Percentiles rank a stretch among this genome's conserved stretches.
These are phyloP conservation scores for Pichia cabralensis DNA, from an alignment of 805 yeast genomes.

Conservation along the genomic window DNA sequence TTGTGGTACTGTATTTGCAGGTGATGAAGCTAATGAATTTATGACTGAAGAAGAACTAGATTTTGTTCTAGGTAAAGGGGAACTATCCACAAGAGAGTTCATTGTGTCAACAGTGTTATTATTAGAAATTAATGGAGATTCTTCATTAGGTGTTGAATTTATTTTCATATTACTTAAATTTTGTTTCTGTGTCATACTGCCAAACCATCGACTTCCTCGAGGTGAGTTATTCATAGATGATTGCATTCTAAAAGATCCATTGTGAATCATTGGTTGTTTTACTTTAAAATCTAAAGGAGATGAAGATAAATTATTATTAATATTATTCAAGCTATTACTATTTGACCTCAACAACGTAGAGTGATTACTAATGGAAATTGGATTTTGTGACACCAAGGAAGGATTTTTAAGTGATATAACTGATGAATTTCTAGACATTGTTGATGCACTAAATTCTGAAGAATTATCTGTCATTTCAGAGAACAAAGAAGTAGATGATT, in stretches of 20 bases:
- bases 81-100: neutral
- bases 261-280: slow-evolving; percentile 13
- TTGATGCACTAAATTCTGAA: slow-evolving; percentile 14
- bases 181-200: slow-evolving; percentile 6
- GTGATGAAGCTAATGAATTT: neutral
- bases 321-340: slow-evolving; percentile 1
- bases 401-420: too few species aligned
- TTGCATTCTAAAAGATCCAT: slow-evolving; percentile 17
- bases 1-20: too few species aligned
- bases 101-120: neutral
- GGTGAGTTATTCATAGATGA: slow-evolving; percentile 22
- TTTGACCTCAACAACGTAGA: slow-evolving; percentile 1
- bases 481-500: slow-evolving; percentile 24
- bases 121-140: neutral
- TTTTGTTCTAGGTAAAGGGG: slow-evolving; percentile 4
- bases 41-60: too few species aligned
- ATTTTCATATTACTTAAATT: neutral
- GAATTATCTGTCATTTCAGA: slow-evolving; percentile 22
- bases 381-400: slow-evolving; percentile 7
- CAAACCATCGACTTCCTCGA: slow-evolving; percentile 10
- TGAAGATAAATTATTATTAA: slow-evolving; percentile 10
- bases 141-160: slow-evolving; percentile 1
- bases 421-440: slow-evolving; percentile 3
- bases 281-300: slow-evolving; percentile 22
- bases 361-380: slow-evolving; percentile 10